These are phyloP conservation scores for Excoecaria cochinchinensis DNA, from an alignment of 345 rosid species.

Conservation along the genomic window DNA sequence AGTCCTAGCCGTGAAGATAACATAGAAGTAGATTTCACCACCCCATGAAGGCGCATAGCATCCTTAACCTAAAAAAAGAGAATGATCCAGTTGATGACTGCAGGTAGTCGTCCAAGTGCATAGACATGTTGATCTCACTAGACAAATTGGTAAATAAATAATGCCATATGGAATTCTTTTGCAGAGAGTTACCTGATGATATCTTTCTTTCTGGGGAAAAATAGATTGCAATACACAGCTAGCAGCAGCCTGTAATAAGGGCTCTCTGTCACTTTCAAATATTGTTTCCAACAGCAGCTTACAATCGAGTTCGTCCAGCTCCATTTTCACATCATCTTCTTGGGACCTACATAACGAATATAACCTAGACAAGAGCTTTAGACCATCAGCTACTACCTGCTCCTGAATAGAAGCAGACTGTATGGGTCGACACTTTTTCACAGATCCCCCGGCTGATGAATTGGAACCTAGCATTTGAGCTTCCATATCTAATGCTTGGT, in stretches of 20 bases:
- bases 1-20: slow-evolving; percentile 77
- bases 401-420: slow-evolving; percentile 77
- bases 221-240: slow-evolving; percentile 80
- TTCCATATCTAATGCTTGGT: slow-evolving; percentile 88
- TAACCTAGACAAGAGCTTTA: slow-evolving; percentile 71
- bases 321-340: slow-evolving; percentile 55
- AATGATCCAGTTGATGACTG: background rate
- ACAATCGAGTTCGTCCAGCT: slow-evolving; percentile 65
- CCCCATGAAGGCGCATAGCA: slow-evolving; percentile 90
- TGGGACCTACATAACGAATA: slow-evolving; percentile 54
- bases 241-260: slow-evolving; percentile 86
- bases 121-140: background rate
- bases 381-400: slow-evolving; percentile 91
- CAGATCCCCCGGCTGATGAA: slow-evolving; percentile 58
- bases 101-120: background rate
- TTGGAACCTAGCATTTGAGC: slow-evolving; percentile 87
- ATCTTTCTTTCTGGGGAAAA: slow-evolving; percentile 75
- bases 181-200: slow-evolving; percentile 62
- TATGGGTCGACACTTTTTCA: slow-evolving; percentile 59
- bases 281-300: slow-evolving; percentile 72
- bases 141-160: background rate
- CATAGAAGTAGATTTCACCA: slow-evolving; percentile 72
- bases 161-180: background rate
- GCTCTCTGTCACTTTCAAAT: slow-evolving; percentile 92
- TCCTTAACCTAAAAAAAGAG: slow-evolving; percentile 66